Evolutionary conservation across 73 alveolate genomes (phyloP), one percentile per base, ranked within the genome.

Genomic region (Paramecium primaurelia): DNA sequence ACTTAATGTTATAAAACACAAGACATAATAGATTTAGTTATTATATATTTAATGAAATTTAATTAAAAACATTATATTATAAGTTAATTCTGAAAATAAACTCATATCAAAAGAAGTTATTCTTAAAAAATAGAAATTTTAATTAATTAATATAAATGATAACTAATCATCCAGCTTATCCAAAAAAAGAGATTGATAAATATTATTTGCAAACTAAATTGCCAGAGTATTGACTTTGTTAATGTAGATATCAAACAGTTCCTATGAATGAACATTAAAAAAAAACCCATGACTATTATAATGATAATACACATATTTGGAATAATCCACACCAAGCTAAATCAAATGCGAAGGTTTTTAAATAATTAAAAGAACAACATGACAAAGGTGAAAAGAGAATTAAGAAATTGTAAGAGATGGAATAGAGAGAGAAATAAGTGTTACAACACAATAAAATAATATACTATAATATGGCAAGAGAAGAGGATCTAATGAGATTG

Each of bases 221-320:
- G 26, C 91, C 91, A 14, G 73, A 80, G 91, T 80, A 80, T 47
- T n/a, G 10, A 26, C 20, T 47, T 28, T 20, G 26, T 26, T 25
- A 80, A 40, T 8, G 22, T 80, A 80, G 91, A 47, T 80, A 80
- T 47, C 30, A 80, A 49, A 80, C 91, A 44, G 91, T 49, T 80
- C 91, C 91, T 26, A 26, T 32, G 16, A 40, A 80, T 25, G 91
- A 80, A 20, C 71, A 26, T 45, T 49, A 80, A 47, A 80, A 45
- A 42, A 80, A 80, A 36, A 80, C 47, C 10, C 73, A 80, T 47
- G 44, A 80, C n/a, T 80, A 80, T 80, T 80, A 80, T 45, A 34
- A 80, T 80, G 91, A 80, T 80, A 80, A 80, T 47, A 44, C 73
- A 6, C 91, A 80, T 80, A 80, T 80, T 80, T 80, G 91, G 91